Percentiles rank a stretch among this genome's conserved stretches.
Conservation (phyloP, 768 basidiomycete genomes). For the Suillus alpinus region DNA sequence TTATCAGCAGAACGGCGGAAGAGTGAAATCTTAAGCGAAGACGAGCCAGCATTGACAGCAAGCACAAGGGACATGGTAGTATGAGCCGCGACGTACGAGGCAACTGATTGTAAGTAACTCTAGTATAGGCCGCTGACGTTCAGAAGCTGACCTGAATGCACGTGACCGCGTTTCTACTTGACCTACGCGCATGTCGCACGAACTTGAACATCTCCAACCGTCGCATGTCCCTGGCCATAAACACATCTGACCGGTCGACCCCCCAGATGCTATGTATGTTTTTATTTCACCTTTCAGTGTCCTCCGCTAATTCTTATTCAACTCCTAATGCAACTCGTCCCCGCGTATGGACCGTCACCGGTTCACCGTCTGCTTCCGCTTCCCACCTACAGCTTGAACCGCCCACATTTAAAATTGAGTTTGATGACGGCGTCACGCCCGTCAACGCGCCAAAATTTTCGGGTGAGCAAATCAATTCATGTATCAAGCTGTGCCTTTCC, state of each 20-base stretch:
- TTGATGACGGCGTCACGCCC: too few species aligned
- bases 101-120: neutral
- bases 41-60: conserved; percentile 78
- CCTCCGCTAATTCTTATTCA: neutral
- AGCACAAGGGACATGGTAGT: conserved; percentile 46
- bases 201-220: neutral
- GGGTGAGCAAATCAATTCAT: neutral
- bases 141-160: neutral
- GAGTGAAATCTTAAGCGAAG: conserved; percentile 81
- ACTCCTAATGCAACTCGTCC: neutral
- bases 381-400: too few species aligned
- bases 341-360: too few species aligned
- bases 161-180: neutral
- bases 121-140: neutral
- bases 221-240: neutral
- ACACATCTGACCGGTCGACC: neutral
- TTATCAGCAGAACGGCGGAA: conserved; percentile 36
- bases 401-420: too few species aligned
- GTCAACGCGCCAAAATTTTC: neutral
- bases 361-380: too few species aligned
- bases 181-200: too few species aligned
- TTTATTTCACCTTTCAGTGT: neutral
- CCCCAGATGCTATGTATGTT: neutral
- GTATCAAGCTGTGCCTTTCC: neutral
- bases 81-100: too few species aligned